phyloP scores from a whole-genome alignment of 2,329 filamentous ascomycete genomes.

The Graphilbum sp. region DNA sequence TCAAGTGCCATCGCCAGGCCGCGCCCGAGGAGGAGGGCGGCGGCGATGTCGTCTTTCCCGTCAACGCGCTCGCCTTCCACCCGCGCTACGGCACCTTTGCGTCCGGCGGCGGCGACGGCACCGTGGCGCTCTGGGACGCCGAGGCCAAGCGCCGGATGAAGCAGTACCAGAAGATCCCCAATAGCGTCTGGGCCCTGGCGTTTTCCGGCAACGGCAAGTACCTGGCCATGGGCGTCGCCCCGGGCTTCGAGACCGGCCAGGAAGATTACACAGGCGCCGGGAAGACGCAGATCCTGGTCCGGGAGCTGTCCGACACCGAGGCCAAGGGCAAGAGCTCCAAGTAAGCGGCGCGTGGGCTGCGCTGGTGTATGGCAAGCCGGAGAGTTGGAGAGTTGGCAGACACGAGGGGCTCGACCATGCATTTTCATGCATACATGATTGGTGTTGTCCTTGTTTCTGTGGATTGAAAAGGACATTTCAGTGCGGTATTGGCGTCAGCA shows the following conservation, averaged over 20 bases:
- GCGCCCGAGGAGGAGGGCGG: slow-evolving; percentile 43
- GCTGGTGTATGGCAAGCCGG: too few relatives aligned
- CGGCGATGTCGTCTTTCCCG: slow-evolving; percentile 74
- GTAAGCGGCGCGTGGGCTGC: too few relatives aligned
- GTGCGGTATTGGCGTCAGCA: slow-evolving; percentile 1
- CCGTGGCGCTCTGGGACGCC: slow-evolving; percentile 87
- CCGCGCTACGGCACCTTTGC: slow-evolving; percentile 73
- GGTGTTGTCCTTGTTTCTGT: neutral
- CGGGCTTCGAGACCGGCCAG: slow-evolving; percentile 75
- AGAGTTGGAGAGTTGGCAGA: too few relatives aligned
- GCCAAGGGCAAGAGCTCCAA: slow-evolving; percentile 72
- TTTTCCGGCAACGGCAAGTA: slow-evolving; percentile 67
- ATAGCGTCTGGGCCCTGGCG: slow-evolving; percentile 59
- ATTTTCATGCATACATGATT: too few relatives aligned
- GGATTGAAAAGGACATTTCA: neutral
- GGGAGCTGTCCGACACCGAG: slow-evolving; percentile 75
- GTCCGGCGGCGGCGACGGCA: slow-evolving; percentile 75
- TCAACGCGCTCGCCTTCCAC: slow-evolving; percentile 82
- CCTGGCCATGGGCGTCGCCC: slow-evolving; percentile 66
- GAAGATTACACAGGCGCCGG: slow-evolving; percentile 62
- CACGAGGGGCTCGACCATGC: too few relatives aligned
- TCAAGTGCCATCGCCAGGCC: slow-evolving; percentile 89
- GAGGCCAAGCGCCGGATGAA: slow-evolving; percentile 78
- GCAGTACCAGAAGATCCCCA: slow-evolving; percentile 72
- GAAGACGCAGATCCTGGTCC: slow-evolving; percentile 59